These are phyloP conservation scores for Discostella stelligera DNA, from an alignment of 352 stramenopile genomes.

Conservation along the genomic window DNA sequence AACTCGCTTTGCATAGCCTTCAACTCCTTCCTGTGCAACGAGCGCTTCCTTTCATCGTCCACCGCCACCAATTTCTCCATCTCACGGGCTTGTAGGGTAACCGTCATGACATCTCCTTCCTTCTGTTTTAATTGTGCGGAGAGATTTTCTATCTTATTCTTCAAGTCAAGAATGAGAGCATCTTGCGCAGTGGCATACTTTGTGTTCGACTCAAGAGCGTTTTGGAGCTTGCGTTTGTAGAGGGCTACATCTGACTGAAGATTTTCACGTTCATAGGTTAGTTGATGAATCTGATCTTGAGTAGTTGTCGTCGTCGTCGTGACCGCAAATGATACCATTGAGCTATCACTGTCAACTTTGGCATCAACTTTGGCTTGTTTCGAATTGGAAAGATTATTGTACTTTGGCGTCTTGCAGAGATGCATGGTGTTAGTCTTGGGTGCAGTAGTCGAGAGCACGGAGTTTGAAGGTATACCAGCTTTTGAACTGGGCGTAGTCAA, in stretches of 20 bases:
- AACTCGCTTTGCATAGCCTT: slow-evolving; percentile 12
- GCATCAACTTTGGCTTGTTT: neutral
- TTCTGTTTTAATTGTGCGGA: slow-evolving; percentile 11
- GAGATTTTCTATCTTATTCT: slow-evolving; percentile 1
- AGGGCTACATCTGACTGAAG: slow-evolving; percentile 10
- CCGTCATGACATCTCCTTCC: slow-evolving; percentile 3
- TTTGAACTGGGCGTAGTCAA: neutral
- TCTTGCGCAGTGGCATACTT: slow-evolving; percentile 10
- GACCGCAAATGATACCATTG: slow-evolving; percentile 2
- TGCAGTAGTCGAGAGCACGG: neutral
- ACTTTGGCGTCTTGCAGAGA: neutral
- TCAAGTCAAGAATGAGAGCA: slow-evolving; percentile 8
- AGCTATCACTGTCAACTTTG: neutral
- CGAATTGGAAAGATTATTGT: neutral
- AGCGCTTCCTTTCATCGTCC: slow-evolving; percentile 10
- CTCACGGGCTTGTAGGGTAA: neutral
- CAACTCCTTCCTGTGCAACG: slow-evolving; percentile 15
- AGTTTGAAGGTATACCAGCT: neutral
- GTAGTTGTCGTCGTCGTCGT: neutral
- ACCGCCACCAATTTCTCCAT: slow-evolving; percentile 4
- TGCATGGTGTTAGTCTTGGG: neutral
- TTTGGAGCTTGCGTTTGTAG: slow-evolving; percentile 23
- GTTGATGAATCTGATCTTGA: slow-evolving; percentile 10
- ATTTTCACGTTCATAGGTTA: slow-evolving; percentile 20
- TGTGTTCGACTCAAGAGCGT: slow-evolving; percentile 7